Percentiles rank a stretch among this genome's conserved stretches.
Evolutionary conservation across 768 basidiomycete species (phyloP).

Genomic region (Gloeostereum incarnatum): DNA sequence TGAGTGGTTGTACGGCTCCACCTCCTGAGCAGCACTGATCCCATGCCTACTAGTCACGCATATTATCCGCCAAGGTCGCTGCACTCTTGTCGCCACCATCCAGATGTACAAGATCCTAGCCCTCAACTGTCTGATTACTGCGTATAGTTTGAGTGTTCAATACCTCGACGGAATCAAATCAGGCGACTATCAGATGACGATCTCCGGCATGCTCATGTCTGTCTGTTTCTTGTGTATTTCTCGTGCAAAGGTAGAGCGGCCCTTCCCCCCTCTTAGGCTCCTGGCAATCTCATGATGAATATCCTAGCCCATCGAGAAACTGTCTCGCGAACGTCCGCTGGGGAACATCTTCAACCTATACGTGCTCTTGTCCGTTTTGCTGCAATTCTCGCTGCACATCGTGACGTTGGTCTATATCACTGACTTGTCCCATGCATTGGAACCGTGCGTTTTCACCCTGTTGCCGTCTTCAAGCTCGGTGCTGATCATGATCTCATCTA

Average conservation of each 20-base stretch:
- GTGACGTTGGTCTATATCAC: slow-evolving; percentile 89
- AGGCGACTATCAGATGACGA: slow-evolving; percentile 96
- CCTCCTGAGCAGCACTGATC: neutral
- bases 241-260: slow-evolving; percentile 84
- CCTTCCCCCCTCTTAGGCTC: neutral
- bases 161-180: slow-evolving; percentile 99
- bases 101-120: slow-evolving; percentile 99
- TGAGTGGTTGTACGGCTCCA: slow-evolving; percentile 28
- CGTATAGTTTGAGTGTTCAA: slow-evolving; percentile 96
- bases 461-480: slow-evolving; percentile 4
- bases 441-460: slow-evolving; percentile 47
- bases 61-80: slow-evolving; percentile 97
- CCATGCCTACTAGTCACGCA: slow-evolving; percentile 59
- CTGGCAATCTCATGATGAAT: slow-evolving; percentile 4
- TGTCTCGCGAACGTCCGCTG: slow-evolving; percentile 88
- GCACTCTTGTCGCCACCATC: slow-evolving; percentile 95
- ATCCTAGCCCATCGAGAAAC: slow-evolving; percentile 84
- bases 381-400: slow-evolving; percentile 95
- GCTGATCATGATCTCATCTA: slow-evolving; percentile 1
- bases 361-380: slow-evolving; percentile 81
- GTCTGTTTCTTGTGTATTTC: slow-evolving; percentile 99
- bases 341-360: slow-evolving; percentile 97
- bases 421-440: slow-evolving; percentile 64
- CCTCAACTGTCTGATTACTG: slow-evolving; percentile 94
- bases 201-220: slow-evolving; percentile 96